Conservation (phyloP, 768 basidiomycete species). For the Tulasnella sp. region DNA sequence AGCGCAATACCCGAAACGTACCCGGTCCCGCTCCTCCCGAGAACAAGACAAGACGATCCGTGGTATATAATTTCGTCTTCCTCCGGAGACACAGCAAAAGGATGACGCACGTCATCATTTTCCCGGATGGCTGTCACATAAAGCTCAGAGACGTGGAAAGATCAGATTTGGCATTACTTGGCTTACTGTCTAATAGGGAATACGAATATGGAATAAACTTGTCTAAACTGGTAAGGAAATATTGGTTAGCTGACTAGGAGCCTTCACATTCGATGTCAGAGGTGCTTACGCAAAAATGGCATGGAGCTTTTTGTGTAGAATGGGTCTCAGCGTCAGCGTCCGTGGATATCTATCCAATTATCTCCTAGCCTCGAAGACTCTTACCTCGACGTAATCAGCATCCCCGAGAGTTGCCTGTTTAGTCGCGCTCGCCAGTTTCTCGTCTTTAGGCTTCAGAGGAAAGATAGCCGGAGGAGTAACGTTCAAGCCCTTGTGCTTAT, state of each 20-base stretch:
- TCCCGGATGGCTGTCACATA: conserved; percentile 4
- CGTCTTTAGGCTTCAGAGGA: not conserved
- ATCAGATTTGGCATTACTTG: not conserved
- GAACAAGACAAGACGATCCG: conserved; percentile 16
- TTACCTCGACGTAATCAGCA: conserved; percentile 5
- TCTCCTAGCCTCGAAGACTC: not conserved
- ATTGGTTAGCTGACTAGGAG: not conserved
- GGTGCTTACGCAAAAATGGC: not conserved
- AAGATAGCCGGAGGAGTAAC: not conserved
- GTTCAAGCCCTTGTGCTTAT: not conserved
- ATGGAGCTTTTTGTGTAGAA: not conserved
- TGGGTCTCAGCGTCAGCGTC: no score
- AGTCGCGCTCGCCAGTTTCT: not conserved
- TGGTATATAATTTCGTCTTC: conserved; percentile 13
- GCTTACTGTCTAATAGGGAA: conserved; percentile 25
- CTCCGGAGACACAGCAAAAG: conserved; percentile 10
- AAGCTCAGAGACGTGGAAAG: not conserved
- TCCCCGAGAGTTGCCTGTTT: not conserved
- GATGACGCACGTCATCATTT: not conserved
- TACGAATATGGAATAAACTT: conserved; percentile 36
- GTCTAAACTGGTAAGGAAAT: conserved; percentile 35
- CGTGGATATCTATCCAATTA: no score
- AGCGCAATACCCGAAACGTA: not conserved
- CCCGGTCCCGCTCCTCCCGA: conserved; percentile 18
- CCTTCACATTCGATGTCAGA: not conserved